Percentiles rank a stretch among this genome's conserved stretches.
These are phyloP conservation scores for Colletotrichum sp. DNA, from an alignment of 2,329 filamentous ascomycete species.

Conservation along the genomic window DNA sequence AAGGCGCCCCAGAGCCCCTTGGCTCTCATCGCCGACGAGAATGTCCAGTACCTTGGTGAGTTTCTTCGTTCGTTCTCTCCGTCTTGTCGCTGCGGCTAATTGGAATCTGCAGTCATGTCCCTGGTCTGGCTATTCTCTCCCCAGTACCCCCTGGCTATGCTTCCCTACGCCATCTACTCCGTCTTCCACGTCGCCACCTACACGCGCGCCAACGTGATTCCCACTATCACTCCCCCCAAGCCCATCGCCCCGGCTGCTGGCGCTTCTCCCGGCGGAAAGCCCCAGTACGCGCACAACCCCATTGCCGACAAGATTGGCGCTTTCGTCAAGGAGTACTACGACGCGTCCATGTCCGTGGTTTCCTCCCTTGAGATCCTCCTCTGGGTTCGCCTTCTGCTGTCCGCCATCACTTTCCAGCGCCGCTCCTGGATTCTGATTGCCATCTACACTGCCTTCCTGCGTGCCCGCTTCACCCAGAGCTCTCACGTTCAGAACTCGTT, in stretches of 20 bases:
- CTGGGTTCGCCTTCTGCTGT: constrained; percentile 81
- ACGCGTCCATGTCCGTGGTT: constrained; percentile 92
- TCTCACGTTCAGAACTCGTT: constrained; percentile 89
- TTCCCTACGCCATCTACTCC: constrained; percentile 96
- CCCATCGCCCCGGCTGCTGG: constrained; percentile 57
- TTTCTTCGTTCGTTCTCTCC: constrained; percentile 23
- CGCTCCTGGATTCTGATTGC: constrained; percentile 87
- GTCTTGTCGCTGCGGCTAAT: not conserved
- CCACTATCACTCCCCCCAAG: constrained; percentile 76
- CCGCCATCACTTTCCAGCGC: constrained; percentile 85
- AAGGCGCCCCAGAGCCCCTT: constrained; percentile 65
- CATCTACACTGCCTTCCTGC: constrained; percentile 91
- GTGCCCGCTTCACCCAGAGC: constrained; percentile 89
- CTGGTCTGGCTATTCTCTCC: constrained; percentile 93
- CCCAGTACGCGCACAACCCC: constrained; percentile 58
- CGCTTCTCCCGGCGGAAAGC: constrained; percentile 62
- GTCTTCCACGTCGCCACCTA: constrained; percentile 99
- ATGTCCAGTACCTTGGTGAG: constrained; percentile 96
- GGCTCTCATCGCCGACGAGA: constrained; percentile 83
- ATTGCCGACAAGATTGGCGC: constrained; percentile 83
- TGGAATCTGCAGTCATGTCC: constrained; percentile 73
- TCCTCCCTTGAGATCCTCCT: constrained; percentile 86
- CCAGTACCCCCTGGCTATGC: constrained; percentile 87
- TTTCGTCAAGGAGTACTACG: constrained; percentile 99
- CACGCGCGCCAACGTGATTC: constrained; percentile 90